phyloP scores from a whole-genome alignment of 108 stramenopile species.

The Aurantiochytrium sp. region DNA sequence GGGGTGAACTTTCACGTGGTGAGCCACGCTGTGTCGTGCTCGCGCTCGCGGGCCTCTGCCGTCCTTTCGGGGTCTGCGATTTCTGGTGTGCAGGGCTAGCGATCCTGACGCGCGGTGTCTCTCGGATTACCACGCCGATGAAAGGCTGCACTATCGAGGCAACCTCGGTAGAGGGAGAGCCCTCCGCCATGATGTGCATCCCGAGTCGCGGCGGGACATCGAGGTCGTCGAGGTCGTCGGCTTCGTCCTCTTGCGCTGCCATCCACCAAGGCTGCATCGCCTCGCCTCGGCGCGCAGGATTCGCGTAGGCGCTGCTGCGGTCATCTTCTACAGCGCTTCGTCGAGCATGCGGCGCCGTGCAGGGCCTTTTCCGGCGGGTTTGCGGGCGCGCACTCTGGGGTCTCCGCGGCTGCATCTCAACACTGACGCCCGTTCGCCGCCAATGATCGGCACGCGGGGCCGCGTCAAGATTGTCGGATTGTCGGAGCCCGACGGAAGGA shows the following conservation, averaged over 20 bases:
- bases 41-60: background rate
- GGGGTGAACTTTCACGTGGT: background rate
- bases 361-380: no score
- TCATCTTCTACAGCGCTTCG: background rate
- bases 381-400: no score
- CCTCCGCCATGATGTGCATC: background rate
- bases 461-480: no score
- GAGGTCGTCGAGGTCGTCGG: background rate
- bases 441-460: no score
- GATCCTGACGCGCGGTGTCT: background rate
- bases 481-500: no score
- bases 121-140: background rate
- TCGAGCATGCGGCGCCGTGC: background rate
- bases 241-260: background rate
- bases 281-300: background rate
- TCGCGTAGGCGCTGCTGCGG: background rate
- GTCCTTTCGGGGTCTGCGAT: background rate
- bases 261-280: background rate
- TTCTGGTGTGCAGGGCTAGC: background rate
- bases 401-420: no score
- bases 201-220: background rate
- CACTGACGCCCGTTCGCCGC: no score
- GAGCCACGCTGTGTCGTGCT: background rate
- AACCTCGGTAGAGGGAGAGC: background rate
- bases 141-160: no score